phyloP scores from a whole-genome alignment of 176 grass and related monocot genomes.

The Tuctoria greenei region DNA sequence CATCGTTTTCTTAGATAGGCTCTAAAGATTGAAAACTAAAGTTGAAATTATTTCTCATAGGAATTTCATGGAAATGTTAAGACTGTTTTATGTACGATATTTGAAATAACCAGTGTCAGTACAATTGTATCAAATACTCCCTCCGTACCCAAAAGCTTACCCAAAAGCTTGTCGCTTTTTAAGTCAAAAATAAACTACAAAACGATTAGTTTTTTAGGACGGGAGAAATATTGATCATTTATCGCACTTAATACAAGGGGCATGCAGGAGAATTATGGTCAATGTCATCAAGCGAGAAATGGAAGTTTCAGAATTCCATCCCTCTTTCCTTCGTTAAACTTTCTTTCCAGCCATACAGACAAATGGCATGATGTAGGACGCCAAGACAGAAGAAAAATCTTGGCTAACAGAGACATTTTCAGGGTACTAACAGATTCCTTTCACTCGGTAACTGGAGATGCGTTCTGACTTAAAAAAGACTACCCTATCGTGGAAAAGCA shows the following conservation, averaged over 20 bases:
- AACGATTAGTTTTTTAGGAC: no score
- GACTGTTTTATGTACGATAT: no score
- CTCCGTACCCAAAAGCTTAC: no score
- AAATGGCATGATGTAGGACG: not conserved
- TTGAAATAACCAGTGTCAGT: not conserved
- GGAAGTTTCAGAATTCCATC: not conserved
- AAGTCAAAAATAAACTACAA: no score
- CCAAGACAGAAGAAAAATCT: conserved; percentile 16
- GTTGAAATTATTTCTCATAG: no score
- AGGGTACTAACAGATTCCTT: not conserved
- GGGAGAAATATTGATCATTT: not conserved
- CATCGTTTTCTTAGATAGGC: no score
- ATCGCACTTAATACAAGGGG: not conserved
- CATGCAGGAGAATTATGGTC: not conserved
- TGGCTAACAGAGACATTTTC: not conserved
- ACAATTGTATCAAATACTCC: not conserved
- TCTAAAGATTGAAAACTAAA: no score
- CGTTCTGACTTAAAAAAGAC: not conserved
- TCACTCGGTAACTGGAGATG: conserved; percentile 7
- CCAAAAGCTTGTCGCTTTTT: no score
- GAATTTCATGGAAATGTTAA: no score
- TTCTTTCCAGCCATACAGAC: not conserved
- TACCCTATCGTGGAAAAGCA: conserved; percentile 6
- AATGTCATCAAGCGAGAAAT: not conserved
- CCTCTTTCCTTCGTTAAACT: not conserved